Evolutionary conservation across 495 filamentous ascomycete species (phyloP), one percentile per base, ranked within the genome.

Genomic region (Trichoderma orchidacearum): DNA sequence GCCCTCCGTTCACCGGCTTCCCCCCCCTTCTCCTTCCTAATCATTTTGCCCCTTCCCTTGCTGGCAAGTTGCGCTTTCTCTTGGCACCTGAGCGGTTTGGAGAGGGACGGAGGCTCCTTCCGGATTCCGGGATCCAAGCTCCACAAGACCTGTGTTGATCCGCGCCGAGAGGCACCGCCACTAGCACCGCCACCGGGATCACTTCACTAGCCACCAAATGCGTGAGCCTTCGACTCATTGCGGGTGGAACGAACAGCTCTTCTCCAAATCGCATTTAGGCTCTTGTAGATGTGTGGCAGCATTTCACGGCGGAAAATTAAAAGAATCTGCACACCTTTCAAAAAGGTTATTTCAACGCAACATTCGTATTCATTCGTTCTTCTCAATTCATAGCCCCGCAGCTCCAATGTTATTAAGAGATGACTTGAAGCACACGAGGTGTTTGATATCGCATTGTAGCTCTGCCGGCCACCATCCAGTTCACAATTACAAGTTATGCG

Each of bases 401-500:
- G 38, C 38, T 48, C n/a, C 38, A 48, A 25, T 48, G 38, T 25
- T 48, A 48, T 48, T 48, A 48, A 18, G 38, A 23, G 38, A 23
- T 25, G 38, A 48, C 23, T n/a, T 48, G 38, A 48, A 48, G 38
- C 38, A 25, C 38, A 48, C 38, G 38, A 38, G 18, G 12, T 25
- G 13, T 48, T 23, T 12, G 38, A 48, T 48, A 25, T 48, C 38
- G 38, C 38, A 48, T 48, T 48, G 38, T 48, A 48, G 38, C 38
- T 48, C 38, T 48, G 38, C 38, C 38, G 38, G 38, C 38, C 38
- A 48, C 38, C 27, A 48, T n/a, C 38, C 38, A 18, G 38, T 48
- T n/a, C 38, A 48, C 38, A 48, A 48, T 48, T 48, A 48, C 38
- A 48, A 48, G 38, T n/a, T 11, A 48, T 48, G 38, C 38, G 38